phyloP scores from a whole-genome alignment of 495 filamentous ascomycete species.

The Aspergillus mulundensis region DNA sequence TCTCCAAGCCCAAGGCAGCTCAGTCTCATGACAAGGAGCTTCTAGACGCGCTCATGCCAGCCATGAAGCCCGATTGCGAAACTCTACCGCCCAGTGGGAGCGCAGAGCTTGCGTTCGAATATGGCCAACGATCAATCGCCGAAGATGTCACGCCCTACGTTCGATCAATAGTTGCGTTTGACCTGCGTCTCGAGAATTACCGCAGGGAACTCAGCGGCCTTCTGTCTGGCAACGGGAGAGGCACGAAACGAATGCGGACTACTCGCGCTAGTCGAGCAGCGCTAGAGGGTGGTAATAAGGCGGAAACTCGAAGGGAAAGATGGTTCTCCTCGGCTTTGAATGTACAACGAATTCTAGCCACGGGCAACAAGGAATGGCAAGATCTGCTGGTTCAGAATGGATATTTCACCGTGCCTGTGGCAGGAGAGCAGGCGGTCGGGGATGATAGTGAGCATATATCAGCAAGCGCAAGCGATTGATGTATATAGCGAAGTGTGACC shows the following conservation, averaged over 20 bases:
- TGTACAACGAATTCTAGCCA: constrained; percentile 56
- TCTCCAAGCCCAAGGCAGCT: constrained; percentile 14
- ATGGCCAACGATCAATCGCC: constrained; percentile 55
- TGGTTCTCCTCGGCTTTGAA: constrained; percentile 75
- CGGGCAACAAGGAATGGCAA: constrained; percentile 64
- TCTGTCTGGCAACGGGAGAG: constrained; percentile 49
- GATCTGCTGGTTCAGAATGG: constrained; percentile 37
- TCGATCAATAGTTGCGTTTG: constrained; percentile 72
- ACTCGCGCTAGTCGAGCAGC: constrained; percentile 80
- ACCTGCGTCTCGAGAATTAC: constrained; percentile 63
- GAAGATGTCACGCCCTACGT: constrained; percentile 83
- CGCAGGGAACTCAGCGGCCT: constrained; percentile 59
- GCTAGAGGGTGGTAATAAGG: constrained; percentile 72
- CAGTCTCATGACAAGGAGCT: constrained; percentile 19
- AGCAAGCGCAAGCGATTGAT: constrained; percentile 17
- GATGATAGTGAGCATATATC: constrained; percentile 6
- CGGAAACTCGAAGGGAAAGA: constrained; percentile 65
- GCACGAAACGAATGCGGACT: constrained; percentile 62
- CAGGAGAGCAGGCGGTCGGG: background rate
- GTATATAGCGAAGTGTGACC: background rate
- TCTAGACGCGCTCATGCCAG: constrained; percentile 31
- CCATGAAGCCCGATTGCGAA: constrained; percentile 30
- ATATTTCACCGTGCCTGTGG: constrained; percentile 25
- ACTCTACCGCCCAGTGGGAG: constrained; percentile 27
- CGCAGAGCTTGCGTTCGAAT: constrained; percentile 64